Evolutionary conservation across 2,329 filamentous ascomycete genomes (phyloP), one percentile per base, ranked within the genome.

Genomic region (Scytalidium lignicola): DNA sequence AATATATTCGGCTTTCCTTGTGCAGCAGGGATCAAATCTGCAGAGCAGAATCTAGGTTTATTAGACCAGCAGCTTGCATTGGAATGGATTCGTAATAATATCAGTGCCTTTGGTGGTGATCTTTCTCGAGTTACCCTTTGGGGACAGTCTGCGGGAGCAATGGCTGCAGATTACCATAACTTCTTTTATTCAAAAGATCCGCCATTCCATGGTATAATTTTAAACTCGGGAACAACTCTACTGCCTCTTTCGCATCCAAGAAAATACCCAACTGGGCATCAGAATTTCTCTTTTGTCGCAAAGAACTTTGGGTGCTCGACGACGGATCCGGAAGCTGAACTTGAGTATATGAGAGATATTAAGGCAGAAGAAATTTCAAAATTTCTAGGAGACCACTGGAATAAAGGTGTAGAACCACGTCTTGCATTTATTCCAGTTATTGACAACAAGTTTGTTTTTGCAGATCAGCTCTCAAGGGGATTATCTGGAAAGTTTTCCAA

Each of bases 1-100:
- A 69, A 68, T 3, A 64, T 62, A 4, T 61, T 62, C 42, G 59
- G 60, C 8, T 57, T 56, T 40, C 58, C 57, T 5, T 53, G 54
- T 43, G 50, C 55, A 39, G 51, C 53, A 2, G 57, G 50, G 10
- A 44, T 56, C 7, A 47, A 50, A 5, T n/a, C 47, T 6, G 18
- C 17, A 13, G 60, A 61, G 9, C 44, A 52, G 12, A 62, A 62
- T 19, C 53, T 53, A 3, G 85, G 84, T 1, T 64, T 86, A 43
- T 70, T 74, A 51, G 83, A 86, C 58, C 81, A 85, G 64, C 71
- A 77, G 52, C 60, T 74, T 18, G 72, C 78, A 13, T 67, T 85
- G 20, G 66, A 71, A 52, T 85, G 82, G 82, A 73, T 85, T 29
- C 69, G 71, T 50, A 66, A 72, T 20, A 84, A 83, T 60, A 76